phyloP scores from a whole-genome alignment of 768 basidiomycete species.

The Hericium alpestre region DNA sequence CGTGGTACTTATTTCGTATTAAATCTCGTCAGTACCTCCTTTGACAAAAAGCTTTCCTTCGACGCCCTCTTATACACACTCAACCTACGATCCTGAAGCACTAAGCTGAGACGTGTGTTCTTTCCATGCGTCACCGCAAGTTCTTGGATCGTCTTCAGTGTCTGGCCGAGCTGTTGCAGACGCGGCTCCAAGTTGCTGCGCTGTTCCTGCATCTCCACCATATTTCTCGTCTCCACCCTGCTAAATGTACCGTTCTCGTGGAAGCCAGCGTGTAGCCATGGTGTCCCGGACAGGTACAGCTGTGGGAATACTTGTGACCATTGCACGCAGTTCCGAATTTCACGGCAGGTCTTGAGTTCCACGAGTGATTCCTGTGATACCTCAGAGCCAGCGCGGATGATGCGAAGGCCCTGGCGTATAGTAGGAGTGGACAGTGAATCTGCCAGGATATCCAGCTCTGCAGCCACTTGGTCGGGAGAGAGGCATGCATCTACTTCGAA shows the following conservation, averaged over 20 bases:
- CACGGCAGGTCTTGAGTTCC: slow-evolving; percentile 29
- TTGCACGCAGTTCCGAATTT: not conserved
- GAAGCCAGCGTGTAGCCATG: not conserved
- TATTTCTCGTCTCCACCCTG: not conserved
- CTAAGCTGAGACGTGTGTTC: not conserved
- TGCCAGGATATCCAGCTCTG: not conserved
- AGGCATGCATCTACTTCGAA: slow-evolving; percentile 38
- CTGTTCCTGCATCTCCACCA: not conserved
- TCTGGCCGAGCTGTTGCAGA: slow-evolving; percentile 5
- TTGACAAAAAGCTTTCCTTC: not conserved
- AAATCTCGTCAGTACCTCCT: not conserved
- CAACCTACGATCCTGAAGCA: not conserved
- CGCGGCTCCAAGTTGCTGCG: slow-evolving; percentile 16
- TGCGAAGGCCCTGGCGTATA: not conserved
- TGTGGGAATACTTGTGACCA: slow-evolving; percentile 60
- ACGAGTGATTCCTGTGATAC: slow-evolving; percentile 13
- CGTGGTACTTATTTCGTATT: not conserved
- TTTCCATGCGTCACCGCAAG: not conserved
- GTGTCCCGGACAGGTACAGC: slow-evolving; percentile 24
- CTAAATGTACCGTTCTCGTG: not conserved
- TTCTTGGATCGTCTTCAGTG: not conserved
- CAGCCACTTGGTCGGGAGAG: not conserved
- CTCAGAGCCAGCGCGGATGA: not conserved
- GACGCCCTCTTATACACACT: not conserved
- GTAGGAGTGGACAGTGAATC: not conserved